Evolutionary conservation across 2,329 filamentous ascomycete genomes (phyloP).

Genomic region (Botrytis aclada): DNA sequence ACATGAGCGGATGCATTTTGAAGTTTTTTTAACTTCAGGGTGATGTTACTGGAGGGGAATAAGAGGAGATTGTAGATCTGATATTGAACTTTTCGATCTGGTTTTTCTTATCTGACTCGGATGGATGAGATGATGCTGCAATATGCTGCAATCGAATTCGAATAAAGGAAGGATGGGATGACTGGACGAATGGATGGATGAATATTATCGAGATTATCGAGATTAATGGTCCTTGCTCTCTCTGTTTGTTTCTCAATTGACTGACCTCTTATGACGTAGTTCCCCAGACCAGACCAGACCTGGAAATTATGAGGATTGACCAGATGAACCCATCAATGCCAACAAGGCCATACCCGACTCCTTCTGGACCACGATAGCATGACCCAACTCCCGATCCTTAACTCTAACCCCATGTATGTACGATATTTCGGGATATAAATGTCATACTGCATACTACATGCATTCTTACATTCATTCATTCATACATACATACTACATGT

Average conservation of each 20-base stretch:
- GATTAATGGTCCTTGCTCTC: not conserved
- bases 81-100: not conserved
- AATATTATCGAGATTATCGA: not conserved
- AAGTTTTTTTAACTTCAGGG: not conserved
- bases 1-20: not conserved
- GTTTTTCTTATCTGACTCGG: not conserved
- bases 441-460: constrained; percentile 4
- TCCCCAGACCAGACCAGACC: not conserved
- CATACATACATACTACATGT: not conserved
- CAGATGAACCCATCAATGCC: not conserved
- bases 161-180: not conserved
- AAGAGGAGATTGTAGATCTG: not conserved
- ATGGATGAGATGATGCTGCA: not conserved
- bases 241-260: not conserved
- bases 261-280: not conserved
- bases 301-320: not conserved
- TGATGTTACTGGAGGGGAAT: not conserved
- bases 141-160: not conserved
- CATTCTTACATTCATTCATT: not conserved
- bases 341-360: not conserved
- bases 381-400: not conserved
- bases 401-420: not conserved
- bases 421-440: not conserved
- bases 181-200: not conserved
- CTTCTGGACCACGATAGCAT: not conserved